Percentiles rank a stretch among this genome's conserved stretches.
Conservation (phyloP, 139 green algal species). For the Closterium sp. region DNA sequence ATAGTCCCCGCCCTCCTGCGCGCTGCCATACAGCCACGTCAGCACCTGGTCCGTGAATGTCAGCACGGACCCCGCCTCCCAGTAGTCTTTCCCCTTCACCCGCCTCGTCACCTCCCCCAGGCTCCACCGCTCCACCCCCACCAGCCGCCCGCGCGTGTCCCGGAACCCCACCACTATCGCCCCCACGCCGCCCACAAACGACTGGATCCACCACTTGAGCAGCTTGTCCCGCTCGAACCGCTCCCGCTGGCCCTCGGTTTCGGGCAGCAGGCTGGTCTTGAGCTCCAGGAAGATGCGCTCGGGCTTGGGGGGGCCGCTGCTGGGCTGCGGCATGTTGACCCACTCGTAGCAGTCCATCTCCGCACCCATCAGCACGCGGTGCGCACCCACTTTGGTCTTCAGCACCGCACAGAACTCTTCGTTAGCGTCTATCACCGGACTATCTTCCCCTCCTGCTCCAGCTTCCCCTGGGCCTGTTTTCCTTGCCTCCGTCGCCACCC, state of each 20-base stretch:
- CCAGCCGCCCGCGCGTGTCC: not conserved
- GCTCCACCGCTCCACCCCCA: conserved; percentile 9
- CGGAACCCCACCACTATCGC: conserved; percentile 28
- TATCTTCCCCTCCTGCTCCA: not conserved
- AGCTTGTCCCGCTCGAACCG: conserved; percentile 33
- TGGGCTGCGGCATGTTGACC: not conserved
- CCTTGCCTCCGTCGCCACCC: conserved; percentile 18
- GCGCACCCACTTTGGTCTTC: conserved; percentile 44
- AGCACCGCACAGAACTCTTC: conserved; percentile 48
- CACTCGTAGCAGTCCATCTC: conserved; percentile 52
- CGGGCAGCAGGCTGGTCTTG: conserved; percentile 23
- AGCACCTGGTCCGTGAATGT: conserved; percentile 35
- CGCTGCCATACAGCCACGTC: conserved; percentile 40
- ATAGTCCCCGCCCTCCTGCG: conserved; percentile 13
- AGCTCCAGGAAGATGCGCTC: conserved; percentile 38
- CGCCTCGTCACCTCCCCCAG: conserved; percentile 17
- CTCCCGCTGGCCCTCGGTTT: not conserved
- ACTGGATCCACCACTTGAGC: conserved; percentile 35
- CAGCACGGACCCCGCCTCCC: conserved; percentile 9
- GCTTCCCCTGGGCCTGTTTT: not conserved
- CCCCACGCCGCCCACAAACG: conserved; percentile 23
- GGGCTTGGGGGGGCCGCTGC: not conserved
- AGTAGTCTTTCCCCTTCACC: conserved; percentile 21
- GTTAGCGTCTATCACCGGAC: conserved; percentile 31
- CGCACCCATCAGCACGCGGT: conserved; percentile 44